phyloP scores from a whole-genome alignment of 345 rosid species.

The Gossypium sturtianum region DNA sequence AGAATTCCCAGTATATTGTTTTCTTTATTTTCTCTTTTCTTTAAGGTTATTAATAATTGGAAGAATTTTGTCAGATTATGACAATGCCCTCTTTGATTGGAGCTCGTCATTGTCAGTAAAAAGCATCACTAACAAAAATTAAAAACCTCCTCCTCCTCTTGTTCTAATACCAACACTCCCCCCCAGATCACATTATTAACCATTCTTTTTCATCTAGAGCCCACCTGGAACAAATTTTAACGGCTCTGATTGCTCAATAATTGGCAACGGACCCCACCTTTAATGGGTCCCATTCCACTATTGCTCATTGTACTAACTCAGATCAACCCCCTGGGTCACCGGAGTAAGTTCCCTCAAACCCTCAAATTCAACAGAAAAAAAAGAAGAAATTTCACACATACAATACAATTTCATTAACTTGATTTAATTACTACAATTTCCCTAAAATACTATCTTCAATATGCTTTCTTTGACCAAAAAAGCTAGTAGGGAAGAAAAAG shows the following conservation, averaged over 20 bases:
- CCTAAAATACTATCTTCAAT: not conserved
- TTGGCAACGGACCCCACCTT: conserved; percentile 12
- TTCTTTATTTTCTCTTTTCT: not conserved
- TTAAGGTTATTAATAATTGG: conserved; percentile 6
- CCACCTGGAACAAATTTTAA: conserved; percentile 12
- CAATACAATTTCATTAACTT: conserved; percentile 1
- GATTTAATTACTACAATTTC: not conserved
- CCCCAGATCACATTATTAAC: conserved; percentile 15
- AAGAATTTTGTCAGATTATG: conserved; percentile 22
- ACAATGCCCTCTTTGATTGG: conserved; percentile 10
- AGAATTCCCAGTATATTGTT: not conserved
- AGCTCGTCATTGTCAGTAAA: conserved; percentile 18
- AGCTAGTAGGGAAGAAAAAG: not conserved
- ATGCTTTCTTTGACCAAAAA: conserved; percentile 1
- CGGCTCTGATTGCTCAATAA: conserved; percentile 30
- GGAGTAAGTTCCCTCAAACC: not conserved
- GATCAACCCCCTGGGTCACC: not conserved
- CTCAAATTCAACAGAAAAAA: not conserved
- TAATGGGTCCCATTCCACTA: not conserved
- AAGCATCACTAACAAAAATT: not conserved
- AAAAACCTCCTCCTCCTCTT: not conserved
- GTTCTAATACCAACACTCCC: not conserved
- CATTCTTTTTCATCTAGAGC: conserved; percentile 14
- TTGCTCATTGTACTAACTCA: conserved; percentile 1
- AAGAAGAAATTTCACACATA: not conserved